Percentiles rank a stretch among this genome's conserved stretches.
Evolutionary conservation across 2,329 filamentous ascomycete species (phyloP).

Genomic region (Fusarium mangiferae): DNA sequence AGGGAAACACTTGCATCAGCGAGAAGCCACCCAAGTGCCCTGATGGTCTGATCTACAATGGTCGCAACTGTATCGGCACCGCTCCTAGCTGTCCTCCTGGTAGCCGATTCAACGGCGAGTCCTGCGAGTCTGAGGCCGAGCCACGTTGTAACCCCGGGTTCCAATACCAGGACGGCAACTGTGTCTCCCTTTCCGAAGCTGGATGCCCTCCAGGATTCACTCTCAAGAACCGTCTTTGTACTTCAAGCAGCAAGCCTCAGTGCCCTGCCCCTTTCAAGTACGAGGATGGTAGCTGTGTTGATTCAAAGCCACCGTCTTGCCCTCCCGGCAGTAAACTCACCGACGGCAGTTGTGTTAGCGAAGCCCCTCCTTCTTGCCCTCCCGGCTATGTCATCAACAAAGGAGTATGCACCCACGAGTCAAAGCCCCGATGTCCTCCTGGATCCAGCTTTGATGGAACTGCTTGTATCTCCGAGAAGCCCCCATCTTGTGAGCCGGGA

Average conservation of each 20-base stretch:
- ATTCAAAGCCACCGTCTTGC: not conserved
- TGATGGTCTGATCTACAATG: slow-evolving; percentile 9
- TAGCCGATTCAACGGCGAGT: slow-evolving; percentile 17
- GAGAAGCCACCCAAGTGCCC: not conserved
- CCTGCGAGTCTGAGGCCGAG: not conserved
- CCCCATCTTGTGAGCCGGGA: slow-evolving; percentile 6
- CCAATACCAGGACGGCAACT: not conserved
- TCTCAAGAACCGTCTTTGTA: slow-evolving; percentile 19
- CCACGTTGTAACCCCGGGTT: slow-evolving; percentile 5
- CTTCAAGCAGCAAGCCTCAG: not conserved
- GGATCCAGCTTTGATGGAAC: slow-evolving; percentile 7
- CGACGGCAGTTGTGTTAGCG: not conserved
- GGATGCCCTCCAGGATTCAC: slow-evolving; percentile 16
- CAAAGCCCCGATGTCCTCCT: not conserved
- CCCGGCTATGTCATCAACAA: not conserved
- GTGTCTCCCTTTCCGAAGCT: not conserved
- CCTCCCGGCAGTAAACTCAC: not conserved
- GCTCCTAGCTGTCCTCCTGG: not conserved
- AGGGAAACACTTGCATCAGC: slow-evolving; percentile 25
- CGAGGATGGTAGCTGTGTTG: slow-evolving; percentile 9
- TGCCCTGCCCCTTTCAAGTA: not conserved
- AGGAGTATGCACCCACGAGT: slow-evolving; percentile 3
- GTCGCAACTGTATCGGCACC: slow-evolving; percentile 3
- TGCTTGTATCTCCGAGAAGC: slow-evolving; percentile 3
- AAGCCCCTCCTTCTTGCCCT: not conserved